phyloP scores from a whole-genome alignment of 2,329 filamentous ascomycete genomes.

The Aspergillus sp. region DNA sequence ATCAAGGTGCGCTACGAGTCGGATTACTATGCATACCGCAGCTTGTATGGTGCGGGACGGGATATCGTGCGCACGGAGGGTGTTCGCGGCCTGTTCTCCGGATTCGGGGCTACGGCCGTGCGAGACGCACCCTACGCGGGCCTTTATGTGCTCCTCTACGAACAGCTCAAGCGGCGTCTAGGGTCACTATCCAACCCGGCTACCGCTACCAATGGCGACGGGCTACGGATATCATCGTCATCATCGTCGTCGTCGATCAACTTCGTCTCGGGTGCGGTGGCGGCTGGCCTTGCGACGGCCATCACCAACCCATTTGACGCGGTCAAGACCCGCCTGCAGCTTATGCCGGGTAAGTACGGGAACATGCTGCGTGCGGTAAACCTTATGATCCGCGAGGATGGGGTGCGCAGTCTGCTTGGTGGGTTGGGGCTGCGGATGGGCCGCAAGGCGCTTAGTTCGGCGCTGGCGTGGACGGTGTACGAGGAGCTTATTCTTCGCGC shows the following conservation, averaged over 20 bases:
- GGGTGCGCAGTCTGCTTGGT: constrained; percentile 70
- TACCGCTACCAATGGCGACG: constrained; percentile 8
- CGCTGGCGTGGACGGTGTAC: constrained; percentile 95
- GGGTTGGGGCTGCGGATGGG: constrained; percentile 80
- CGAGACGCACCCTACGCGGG: constrained; percentile 96
- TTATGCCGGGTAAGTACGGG: constrained; percentile 72
- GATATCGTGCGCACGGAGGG: constrained; percentile 71
- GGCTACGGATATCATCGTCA: constrained; percentile 3
- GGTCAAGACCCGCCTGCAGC: constrained; percentile 87
- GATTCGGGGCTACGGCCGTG: constrained; percentile 86
- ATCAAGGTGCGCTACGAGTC: constrained; percentile 96
- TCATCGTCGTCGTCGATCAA: constrained; percentile 56
- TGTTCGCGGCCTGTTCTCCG: constrained; percentile 76
- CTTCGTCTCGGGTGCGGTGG: constrained; percentile 71
- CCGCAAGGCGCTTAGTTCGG: constrained; percentile 83
- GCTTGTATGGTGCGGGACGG: constrained; percentile 60
- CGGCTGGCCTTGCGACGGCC: constrained; percentile 73
- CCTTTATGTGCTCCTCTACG: constrained; percentile 89
- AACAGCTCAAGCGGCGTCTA: constrained; percentile 43
- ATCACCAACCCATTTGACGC: constrained; percentile 96
- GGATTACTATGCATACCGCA: constrained; percentile 73
- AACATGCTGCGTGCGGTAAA: constrained; percentile 72
- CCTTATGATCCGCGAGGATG: constrained; percentile 76
- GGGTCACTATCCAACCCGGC: constrained; percentile 12
- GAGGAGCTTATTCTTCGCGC: constrained; percentile 80